Evolutionary conservation across 2,329 filamentous ascomycete species (phyloP).

Genomic region (Ophiostoma fasciatum): DNA sequence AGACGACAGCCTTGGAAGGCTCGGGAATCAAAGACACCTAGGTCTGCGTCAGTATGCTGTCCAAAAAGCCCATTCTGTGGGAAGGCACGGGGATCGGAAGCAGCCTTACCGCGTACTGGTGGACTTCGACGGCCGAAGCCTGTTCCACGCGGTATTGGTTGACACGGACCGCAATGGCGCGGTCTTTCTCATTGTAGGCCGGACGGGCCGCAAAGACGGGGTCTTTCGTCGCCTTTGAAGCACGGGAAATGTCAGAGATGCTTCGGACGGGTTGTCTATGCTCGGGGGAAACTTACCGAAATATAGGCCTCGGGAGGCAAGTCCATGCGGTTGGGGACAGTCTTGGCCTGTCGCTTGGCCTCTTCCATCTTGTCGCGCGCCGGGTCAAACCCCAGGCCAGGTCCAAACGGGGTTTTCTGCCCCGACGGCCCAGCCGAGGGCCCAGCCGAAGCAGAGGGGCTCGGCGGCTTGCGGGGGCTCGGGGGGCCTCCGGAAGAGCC

Average conservation of each 20-base stretch:
- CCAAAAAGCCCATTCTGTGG: background rate
- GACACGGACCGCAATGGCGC: slow-evolving; percentile 38
- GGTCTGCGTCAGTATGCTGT: background rate
- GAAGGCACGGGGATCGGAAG: too few relatives aligned
- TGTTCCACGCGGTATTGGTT: slow-evolving; percentile 21
- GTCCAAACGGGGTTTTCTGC: slow-evolving; percentile 7
- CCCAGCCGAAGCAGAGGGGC: background rate
- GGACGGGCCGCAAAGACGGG: slow-evolving; percentile 29
- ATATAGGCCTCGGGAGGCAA: slow-evolving; percentile 42
- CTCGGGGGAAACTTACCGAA: too few relatives aligned
- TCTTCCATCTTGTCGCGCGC: slow-evolving; percentile 17
- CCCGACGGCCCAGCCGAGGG: background rate
- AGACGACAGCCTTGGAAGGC: slow-evolving; percentile 45
- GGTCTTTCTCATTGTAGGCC: slow-evolving; percentile 43
- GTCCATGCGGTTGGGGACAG: slow-evolving; percentile 34
- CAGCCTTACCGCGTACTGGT: slow-evolving; percentile 67
- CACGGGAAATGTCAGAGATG: background rate
- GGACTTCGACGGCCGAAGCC: slow-evolving; percentile 30
- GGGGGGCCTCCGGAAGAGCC: too few relatives aligned
- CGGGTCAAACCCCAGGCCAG: slow-evolving; percentile 28
- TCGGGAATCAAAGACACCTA: slow-evolving; percentile 53
- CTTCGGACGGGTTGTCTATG: too few relatives aligned
- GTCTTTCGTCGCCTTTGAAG: too few relatives aligned
- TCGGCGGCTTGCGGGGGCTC: too few relatives aligned
- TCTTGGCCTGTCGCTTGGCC: slow-evolving; percentile 10